A percentile compares a stretch with the other conserved stretches of the same genome.
Conservation (phyloP, 2,329 filamentous ascomycete genomes). For the Colletotrichum costaricense region DNA sequence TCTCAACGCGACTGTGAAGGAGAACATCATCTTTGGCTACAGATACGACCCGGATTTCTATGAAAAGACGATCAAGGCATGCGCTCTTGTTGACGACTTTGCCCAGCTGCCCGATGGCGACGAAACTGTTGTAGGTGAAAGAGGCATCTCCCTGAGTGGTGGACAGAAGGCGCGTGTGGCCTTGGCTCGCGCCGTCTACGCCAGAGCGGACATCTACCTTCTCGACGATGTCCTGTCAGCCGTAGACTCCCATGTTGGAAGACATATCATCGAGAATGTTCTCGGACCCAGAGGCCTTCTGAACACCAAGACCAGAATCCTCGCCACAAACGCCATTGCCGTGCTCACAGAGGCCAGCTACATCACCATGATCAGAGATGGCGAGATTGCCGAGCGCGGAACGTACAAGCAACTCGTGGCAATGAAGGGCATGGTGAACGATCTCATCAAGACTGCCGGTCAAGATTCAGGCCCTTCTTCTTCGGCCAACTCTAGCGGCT, state of each 20-base stretch:
- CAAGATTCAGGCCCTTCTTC: slow-evolving; percentile 53
- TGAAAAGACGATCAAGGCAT: slow-evolving; percentile 90
- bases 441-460: slow-evolving; percentile 82
- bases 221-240: slow-evolving; percentile 95
- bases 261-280: slow-evolving; percentile 94
- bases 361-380: slow-evolving; percentile 86
- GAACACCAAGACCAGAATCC: slow-evolving; percentile 85
- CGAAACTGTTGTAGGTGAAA: slow-evolving; percentile 95
- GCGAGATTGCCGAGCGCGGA: slow-evolving; percentile 85
- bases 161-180: slow-evolving; percentile 96
- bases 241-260: slow-evolving; percentile 97
- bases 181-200: slow-evolving; percentile 93
- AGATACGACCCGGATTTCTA: slow-evolving; percentile 95
- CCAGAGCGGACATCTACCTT: slow-evolving; percentile 94
- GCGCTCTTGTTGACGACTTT: slow-evolving; percentile 92
- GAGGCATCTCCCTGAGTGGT: slow-evolving; percentile 94
- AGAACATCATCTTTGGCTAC: slow-evolving; percentile 97
- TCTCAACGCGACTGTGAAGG: slow-evolving; percentile 96
- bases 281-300: slow-evolving; percentile 87
- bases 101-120: slow-evolving; percentile 93
- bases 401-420: slow-evolving; percentile 92
- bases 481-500: slow-evolving; percentile 58
- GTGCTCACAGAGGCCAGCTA: slow-evolving; percentile 91
- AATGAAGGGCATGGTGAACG: slow-evolving; percentile 91
- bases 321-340: slow-evolving; percentile 95